Evolutionary conservation across 2,329 filamentous ascomycete species (phyloP).

Genomic region (Talaromyces sp.): DNA sequence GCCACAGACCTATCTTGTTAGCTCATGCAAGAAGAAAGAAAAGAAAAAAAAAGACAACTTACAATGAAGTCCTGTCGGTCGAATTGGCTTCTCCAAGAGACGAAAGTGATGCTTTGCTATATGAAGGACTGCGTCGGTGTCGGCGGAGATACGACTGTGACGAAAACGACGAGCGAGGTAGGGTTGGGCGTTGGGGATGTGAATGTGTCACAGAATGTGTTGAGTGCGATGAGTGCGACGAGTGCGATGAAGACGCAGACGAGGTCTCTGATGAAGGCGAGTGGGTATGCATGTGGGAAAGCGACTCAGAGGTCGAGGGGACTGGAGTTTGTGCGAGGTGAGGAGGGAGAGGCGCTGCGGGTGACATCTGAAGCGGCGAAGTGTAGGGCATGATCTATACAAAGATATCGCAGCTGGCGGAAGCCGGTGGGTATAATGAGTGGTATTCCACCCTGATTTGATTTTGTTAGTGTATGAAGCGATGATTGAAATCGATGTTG

Average conservation of each 20-base stretch:
- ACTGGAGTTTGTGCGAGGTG: not conserved
- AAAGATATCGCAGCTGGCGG: not conserved
- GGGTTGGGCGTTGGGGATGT: conserved; percentile 41
- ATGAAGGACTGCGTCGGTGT: conserved; percentile 58
- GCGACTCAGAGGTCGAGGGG: not conserved
- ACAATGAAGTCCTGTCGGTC: conserved; percentile 9
- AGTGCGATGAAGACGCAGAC: conserved; percentile 8
- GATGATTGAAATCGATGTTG: not conserved
- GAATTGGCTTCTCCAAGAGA: conserved; percentile 29
- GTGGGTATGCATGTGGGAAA: conserved; percentile 7
- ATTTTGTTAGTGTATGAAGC: not conserved
- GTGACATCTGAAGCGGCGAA: conserved; percentile 11
- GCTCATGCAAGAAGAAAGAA: not conserved
- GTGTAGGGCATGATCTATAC: conserved; percentile 17
- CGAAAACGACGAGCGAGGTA: conserved; percentile 52
- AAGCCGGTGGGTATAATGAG: not conserved
- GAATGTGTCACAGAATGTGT: conserved; percentile 20
- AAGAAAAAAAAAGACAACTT: not conserved
- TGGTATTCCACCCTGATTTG: not conserved
- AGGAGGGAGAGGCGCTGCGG: conserved; percentile 9
- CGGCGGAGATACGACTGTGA: conserved; percentile 61
- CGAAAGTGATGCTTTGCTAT: conserved; percentile 32
- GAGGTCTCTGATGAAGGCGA: not conserved
- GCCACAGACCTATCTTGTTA: conserved; percentile 18
- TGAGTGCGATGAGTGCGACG: not conserved